Evolutionary conservation across 805 yeast species (phyloP), one percentile per base, ranked within the genome.

Genomic region (Yarrowia phangngaensis): DNA sequence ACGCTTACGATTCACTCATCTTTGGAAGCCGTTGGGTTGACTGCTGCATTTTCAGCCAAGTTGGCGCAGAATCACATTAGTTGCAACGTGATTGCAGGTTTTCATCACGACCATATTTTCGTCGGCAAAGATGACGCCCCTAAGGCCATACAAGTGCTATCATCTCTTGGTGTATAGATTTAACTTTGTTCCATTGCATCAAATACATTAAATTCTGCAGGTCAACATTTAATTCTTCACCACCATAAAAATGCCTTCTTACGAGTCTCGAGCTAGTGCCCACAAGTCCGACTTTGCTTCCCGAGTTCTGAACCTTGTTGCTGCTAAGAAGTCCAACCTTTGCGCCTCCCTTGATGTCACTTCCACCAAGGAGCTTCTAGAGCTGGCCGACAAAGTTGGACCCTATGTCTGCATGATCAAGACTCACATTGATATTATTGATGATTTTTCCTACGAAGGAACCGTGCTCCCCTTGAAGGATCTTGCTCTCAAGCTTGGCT

Each of bases 301-400:
- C 46, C 76, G 84, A 53, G 74, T 92, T 20, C 71, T 92, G 52
- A 65, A 66, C 13, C 72, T 89, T 27, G 87, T 90, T 84, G 85
- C 80, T 45, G 63, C 67, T 34, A 92, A 92, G 66, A 71, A 87
- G 65, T 76, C 95, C 45, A 92, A 90, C 59, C 73, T 92, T 51
- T 92, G 97, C 71, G 97, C 97, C 8, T 88, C 97, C 8, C 78
- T 90, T 11, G 99, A 92, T 64, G 94, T 92, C 17, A 76, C 78
- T 52, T 79, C 84, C 26, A 88, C 96, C 4, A 62, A 63, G 5
- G 96, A 92, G 61, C 74, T 92, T 41, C 70, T 92, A 36, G 59
- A 61, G 0, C 73, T 90, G 45, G 74, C 84, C 15, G 97, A 90
- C 50, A 73, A 73, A 50, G 71, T 92, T 40, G 98, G 97, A 4